phyloP scores from a whole-genome alignment of 352 stramenopile species.

The Phytopythium vexans region DNA sequence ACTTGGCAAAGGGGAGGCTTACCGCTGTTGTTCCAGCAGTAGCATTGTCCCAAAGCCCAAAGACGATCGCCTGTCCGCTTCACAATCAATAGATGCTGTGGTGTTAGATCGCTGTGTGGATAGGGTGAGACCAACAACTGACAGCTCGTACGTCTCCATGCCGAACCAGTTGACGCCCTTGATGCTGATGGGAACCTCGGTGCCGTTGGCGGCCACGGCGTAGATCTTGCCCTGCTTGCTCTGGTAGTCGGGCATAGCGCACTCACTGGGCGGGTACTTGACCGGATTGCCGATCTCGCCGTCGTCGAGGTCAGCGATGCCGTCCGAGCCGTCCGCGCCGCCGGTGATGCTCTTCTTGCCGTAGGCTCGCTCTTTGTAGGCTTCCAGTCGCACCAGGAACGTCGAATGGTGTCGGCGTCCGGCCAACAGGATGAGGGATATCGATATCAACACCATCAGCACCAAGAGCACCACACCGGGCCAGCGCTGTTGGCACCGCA shows the following conservation, averaged over 20 bases:
- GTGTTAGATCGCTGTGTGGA: not conserved
- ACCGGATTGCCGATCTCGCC: constrained; percentile 53
- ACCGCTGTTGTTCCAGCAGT: constrained; percentile 20
- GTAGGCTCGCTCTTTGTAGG: constrained; percentile 1
- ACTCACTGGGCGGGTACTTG: constrained; percentile 32
- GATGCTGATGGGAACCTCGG: constrained; percentile 31
- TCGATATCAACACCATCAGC: not conserved
- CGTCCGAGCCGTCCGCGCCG: constrained; percentile 7
- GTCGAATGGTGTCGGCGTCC: not conserved
- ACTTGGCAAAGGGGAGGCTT: not conserved
- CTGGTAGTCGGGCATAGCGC: constrained; percentile 25
- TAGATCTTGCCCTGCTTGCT: constrained; percentile 49
- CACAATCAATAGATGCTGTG: not conserved
- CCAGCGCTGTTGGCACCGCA: not conserved
- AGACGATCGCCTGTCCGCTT: constrained; percentile 15
- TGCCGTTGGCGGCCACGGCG: constrained; percentile 36
- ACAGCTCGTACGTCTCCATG: constrained; percentile 25
- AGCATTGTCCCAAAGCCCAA: constrained; percentile 29
- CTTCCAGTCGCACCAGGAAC: not conserved
- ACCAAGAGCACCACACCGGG: not conserved
- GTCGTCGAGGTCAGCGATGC: constrained; percentile 21
- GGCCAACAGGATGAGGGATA: not conserved
- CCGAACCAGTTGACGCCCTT: constrained; percentile 46
- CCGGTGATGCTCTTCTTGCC: constrained; percentile 3
- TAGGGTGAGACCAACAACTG: not conserved